phyloP scores from a whole-genome alignment of 768 basidiomycete genomes.

The Rubroboletus satanas region DNA sequence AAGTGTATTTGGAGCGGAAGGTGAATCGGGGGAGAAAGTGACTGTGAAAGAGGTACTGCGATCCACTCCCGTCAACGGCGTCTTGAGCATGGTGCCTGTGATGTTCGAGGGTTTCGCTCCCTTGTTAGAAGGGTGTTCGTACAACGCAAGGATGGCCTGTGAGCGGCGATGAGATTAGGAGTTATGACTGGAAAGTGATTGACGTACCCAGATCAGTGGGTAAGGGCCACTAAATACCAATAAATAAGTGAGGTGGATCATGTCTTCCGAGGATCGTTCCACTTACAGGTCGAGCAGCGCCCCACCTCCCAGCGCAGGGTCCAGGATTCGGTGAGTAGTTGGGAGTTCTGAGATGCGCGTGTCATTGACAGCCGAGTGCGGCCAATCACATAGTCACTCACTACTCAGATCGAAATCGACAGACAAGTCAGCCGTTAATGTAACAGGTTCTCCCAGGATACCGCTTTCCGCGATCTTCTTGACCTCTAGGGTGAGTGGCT shows the following conservation, averaged over 20 bases:
- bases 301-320: slow-evolving; percentile 78
- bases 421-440: slow-evolving; percentile 76
- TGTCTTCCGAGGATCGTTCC: background rate
- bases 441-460: slow-evolving; percentile 59
- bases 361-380: background rate
- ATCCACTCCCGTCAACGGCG: slow-evolving; percentile 75
- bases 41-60: slow-evolving; percentile 70
- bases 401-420: slow-evolving; percentile 62
- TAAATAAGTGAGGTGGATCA: slow-evolving; percentile 1
- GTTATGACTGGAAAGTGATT: background rate
- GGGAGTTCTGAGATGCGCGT: slow-evolving; percentile 48
- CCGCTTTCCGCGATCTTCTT: slow-evolving; percentile 61
- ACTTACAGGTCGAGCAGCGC: slow-evolving; percentile 79
- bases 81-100: slow-evolving; percentile 71
- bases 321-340: slow-evolving; percentile 68
- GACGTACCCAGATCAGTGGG: slow-evolving; percentile 70
- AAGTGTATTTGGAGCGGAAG: slow-evolving; percentile 35
- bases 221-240: slow-evolving; percentile 62
- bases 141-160: slow-evolving; percentile 73
- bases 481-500: slow-evolving; percentile 62
- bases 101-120: slow-evolving; percentile 52
- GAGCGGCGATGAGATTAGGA: slow-evolving; percentile 10
- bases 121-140: slow-evolving; percentile 76
- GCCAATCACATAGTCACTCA: slow-evolving; percentile 25
- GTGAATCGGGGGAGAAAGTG: slow-evolving; percentile 53